phyloP scores from a whole-genome alignment of 345 rosid genomes.

The Pugionium cornutum region DNA sequence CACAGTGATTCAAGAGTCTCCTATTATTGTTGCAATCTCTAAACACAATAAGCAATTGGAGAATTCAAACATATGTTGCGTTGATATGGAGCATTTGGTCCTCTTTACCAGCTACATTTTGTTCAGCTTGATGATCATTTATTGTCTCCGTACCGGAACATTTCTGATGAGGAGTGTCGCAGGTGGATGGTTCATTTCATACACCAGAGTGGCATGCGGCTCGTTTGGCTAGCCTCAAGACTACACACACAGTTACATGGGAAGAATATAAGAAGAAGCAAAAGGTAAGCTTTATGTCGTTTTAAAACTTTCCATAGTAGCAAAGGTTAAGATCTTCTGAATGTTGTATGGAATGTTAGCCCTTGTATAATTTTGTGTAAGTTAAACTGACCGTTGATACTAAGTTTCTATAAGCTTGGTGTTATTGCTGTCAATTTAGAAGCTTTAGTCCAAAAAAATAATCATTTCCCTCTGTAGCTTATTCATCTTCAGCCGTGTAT shows the following conservation, averaged over 20 bases:
- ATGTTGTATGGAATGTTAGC: constrained; percentile 12
- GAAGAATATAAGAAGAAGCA: constrained; percentile 88
- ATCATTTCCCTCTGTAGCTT: neutral
- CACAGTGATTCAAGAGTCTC: constrained; percentile 2
- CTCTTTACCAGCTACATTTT: constrained; percentile 16
- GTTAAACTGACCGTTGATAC: neutral
- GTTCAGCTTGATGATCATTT: neutral
- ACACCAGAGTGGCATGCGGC: constrained; percentile 99
- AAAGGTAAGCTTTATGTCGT: constrained; percentile 51
- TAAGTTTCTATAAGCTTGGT: neutral
- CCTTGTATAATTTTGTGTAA: neutral
- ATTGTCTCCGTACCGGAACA: constrained; percentile 41
- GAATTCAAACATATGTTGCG: neutral
- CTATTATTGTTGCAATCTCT: constrained; percentile 8
- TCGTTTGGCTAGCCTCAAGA: constrained; percentile 95
- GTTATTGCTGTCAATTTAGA: neutral
- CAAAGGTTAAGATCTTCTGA: neutral
- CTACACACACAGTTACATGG: constrained; percentile 88
- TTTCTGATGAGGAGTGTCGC: constrained; percentile 92
- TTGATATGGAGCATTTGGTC: constrained; percentile 7
- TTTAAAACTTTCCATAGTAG: neutral
- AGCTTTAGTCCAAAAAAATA: neutral
- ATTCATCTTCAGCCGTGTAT: constrained; percentile 16
- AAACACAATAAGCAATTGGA: neutral
- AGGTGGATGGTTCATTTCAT: constrained; percentile 99